Conservation (phyloP, 345 rosid genomes). For the Odontarrhena argentea region DNA sequence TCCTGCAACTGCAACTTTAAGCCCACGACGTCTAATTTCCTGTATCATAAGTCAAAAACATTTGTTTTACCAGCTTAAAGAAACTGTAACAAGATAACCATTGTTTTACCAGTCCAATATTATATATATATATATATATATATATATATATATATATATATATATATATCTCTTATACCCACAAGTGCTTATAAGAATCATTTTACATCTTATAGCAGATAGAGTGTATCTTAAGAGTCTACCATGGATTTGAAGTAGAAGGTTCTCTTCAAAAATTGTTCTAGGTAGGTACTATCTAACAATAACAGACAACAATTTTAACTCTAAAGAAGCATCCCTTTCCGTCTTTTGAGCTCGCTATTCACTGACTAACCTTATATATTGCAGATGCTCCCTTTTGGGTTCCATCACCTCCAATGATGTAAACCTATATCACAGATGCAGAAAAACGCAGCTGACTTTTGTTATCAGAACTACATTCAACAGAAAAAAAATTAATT, state of each 20-base stretch:
- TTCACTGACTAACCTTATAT: constrained; percentile 54
- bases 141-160: too few relatives aligned
- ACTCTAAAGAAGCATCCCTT: constrained; percentile 1
- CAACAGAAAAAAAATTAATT: neutral
- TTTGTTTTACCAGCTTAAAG: constrained; percentile 5
- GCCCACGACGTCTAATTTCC: constrained; percentile 83
- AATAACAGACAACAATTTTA: constrained; percentile 10
- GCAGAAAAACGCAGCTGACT: constrained; percentile 15
- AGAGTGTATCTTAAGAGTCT: neutral
- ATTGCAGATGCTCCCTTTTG: constrained; percentile 72
- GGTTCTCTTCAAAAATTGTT: constrained; percentile 16
- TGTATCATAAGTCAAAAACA: constrained; percentile 38
- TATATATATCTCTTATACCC: too few relatives aligned
- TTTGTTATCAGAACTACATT: constrained; percentile 16
- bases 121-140: neutral
- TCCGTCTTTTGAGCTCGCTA: neutral
- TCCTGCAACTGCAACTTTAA: constrained; percentile 80
- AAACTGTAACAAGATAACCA: neutral
- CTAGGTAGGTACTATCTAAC: neutral
- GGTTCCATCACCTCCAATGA: constrained; percentile 89
- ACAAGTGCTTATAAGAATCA: neutral
- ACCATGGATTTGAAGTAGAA: constrained; percentile 8
- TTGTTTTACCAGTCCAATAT: constrained; percentile 8
- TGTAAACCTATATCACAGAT: constrained; percentile 59
- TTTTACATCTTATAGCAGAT: neutral